Conservation (phyloP, 306 rosid genomes). For the Quercus bicolor region DNA sequence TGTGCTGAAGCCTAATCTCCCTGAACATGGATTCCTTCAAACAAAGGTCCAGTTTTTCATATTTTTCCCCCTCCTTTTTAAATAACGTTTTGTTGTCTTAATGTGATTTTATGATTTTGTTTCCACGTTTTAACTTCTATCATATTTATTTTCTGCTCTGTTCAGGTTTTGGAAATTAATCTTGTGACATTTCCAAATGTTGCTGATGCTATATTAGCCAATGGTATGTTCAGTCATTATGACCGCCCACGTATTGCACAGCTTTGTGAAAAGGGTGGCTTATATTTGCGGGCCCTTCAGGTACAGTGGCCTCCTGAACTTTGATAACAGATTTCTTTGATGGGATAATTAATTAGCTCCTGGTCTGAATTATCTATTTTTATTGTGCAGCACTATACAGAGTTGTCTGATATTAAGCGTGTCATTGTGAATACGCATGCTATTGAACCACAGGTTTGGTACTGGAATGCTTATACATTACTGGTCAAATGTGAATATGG, state of each 20-base stretch:
- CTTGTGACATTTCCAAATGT: constrained; percentile 95
- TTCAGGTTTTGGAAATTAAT: constrained; percentile 92
- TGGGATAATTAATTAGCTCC: background rate
- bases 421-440: constrained; percentile 98
- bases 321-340: background rate
- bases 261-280: constrained; percentile 97
- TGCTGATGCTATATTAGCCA: constrained; percentile 97
- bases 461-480: constrained; percentile 16
- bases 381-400: constrained; percentile 80
- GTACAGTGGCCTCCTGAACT: constrained; percentile 20
- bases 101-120: background rate
- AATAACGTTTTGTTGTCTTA: background rate
- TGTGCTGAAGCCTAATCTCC: constrained; percentile 94
- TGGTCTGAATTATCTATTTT: background rate
- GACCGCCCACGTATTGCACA: constrained; percentile 97
- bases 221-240: constrained; percentile 98
- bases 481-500: background rate
- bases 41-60: constrained; percentile 56
- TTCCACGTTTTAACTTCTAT: background rate
- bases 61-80: background rate
- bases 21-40: constrained; percentile 90
- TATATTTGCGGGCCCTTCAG: constrained; percentile 91
- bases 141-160: background rate
- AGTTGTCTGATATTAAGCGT: constrained; percentile 96
- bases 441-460: constrained; percentile 92